phyloP scores from a whole-genome alignment of 345 rosid genomes.

The Populus davidiana region DNA sequence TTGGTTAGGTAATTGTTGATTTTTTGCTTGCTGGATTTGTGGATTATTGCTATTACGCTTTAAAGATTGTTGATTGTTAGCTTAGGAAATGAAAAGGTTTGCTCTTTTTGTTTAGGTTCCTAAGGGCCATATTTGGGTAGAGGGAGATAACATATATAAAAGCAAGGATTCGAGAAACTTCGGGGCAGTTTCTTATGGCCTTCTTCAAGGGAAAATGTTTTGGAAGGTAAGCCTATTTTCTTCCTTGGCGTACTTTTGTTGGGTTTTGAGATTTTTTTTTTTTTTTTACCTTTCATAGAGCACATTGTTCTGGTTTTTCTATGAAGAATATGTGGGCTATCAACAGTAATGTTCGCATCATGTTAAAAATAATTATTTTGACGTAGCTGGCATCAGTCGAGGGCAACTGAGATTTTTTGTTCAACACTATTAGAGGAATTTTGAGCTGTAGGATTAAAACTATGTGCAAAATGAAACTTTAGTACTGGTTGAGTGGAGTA shows the following conservation, averaged over 20 bases:
- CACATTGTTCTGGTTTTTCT: not conserved
- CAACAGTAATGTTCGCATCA: not conserved
- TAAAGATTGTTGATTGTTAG: not conserved
- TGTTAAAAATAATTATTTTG: not conserved
- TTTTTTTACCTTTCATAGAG: not conserved
- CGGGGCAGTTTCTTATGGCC: slow-evolving; percentile 76
- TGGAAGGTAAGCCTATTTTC: slow-evolving; percentile 52
- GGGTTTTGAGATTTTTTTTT: not conserved
- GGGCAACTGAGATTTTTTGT: not conserved
- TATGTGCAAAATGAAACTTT: too few relatives aligned
- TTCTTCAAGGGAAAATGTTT: slow-evolving; percentile 54
- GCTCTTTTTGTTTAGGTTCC: slow-evolving; percentile 51
- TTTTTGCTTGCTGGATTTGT: not conserved
- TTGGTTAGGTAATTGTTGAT: not conserved
- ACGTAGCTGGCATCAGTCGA: not conserved
- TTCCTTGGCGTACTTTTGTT: not conserved
- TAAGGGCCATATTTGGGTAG: slow-evolving; percentile 63
- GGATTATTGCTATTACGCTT: not conserved
- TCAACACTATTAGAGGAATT: not conserved
- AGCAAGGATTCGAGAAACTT: slow-evolving; percentile 66
- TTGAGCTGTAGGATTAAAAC: not conserved
- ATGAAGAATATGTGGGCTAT: not conserved
- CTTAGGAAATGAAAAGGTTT: not conserved
- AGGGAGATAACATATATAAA: slow-evolving; percentile 61
- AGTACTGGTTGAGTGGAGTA: too few relatives aligned